Evolutionary conservation across 306 rosid species (phyloP), one percentile per base, ranked within the genome.

Genomic region (Cyclanthera cordifolia): DNA sequence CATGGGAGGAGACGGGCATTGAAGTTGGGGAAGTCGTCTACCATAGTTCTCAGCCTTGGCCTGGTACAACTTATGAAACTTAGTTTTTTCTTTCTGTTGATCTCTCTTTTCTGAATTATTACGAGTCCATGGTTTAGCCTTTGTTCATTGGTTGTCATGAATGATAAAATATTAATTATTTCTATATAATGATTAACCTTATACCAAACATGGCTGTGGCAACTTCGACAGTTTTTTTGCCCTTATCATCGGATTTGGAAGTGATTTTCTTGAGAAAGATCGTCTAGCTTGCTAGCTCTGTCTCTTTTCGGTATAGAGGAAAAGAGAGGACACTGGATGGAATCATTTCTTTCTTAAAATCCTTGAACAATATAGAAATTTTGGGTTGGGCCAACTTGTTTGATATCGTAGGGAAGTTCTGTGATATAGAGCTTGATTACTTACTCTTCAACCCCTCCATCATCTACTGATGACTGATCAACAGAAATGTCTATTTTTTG

Each of bases 21-120:
- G 95, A 90, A 85, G 96, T 93, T 19, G 99, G 91, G 73, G 88
- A 94, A 76, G 97, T 90, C 64, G 77, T 88, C 64, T 94, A 90
- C 56, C 95, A 88, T 74, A 93, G 96, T 67, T 93, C 96, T 78
- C 99, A 90, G 81, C 99, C 96, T 21, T 90, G 99, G 99, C 94
- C 98, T 28, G 95, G 99, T 93, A 89, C 69, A 14, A 45, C 34
- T 41, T 65, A 12, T 7, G 34, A 41, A 64, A 64, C 19, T 1
- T 63, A 0, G 20, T 57, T 28, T 64, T 64, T 64, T 23, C 37
- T 64, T 23, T 64, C 13, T 64, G 70, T 64, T 43, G 70, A 6
- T 21, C 12, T 3, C 0, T 12, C 6, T 12, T 2, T 63, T 61
- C 13, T 12, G n/a, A 12, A 2, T 2, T 63, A 13, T 41, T 6